A percentile compares a stretch with the other conserved stretches of the same genome.
These are phyloP conservation scores for Astragalus glycyphyllos DNA, from an alignment of 306 rosid species.

Conservation along the genomic window DNA sequence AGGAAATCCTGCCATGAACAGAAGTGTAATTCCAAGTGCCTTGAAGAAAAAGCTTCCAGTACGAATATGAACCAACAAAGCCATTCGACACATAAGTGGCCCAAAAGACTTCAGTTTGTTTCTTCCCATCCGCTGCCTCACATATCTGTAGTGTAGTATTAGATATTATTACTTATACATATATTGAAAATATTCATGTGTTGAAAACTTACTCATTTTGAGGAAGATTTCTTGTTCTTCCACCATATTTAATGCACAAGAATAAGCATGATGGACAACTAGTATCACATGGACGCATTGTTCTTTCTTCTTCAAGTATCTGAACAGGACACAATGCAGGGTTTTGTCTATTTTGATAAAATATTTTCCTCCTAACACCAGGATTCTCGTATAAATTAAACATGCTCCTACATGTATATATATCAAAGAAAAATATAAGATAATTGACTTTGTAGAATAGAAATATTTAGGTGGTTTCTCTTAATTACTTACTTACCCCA, in stretches of 20 bases:
- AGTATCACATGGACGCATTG: slow-evolving; percentile 82
- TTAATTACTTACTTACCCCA: slow-evolving; percentile 81
- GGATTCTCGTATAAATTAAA: slow-evolving; percentile 81
- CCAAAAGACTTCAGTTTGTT: slow-evolving; percentile 84
- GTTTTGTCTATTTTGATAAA: slow-evolving; percentile 65
- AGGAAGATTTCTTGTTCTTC: slow-evolving; percentile 92
- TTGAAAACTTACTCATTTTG: slow-evolving; percentile 78
- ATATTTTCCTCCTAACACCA: slow-evolving; percentile 68
- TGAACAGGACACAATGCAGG: slow-evolving; percentile 74
- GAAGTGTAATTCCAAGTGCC: slow-evolving; percentile 84
- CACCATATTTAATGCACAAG: slow-evolving; percentile 94
- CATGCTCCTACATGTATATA: slow-evolving; percentile 61
- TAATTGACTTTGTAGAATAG: background rate
- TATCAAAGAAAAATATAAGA: background rate
- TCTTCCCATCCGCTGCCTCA: slow-evolving; percentile 80
- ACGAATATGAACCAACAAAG: slow-evolving; percentile 68
- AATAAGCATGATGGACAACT: slow-evolving; percentile 84
- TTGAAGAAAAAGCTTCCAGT: slow-evolving; percentile 95
- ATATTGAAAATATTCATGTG: background rate
- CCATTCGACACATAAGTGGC: slow-evolving; percentile 56
- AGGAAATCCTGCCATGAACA: slow-evolving; percentile 95
- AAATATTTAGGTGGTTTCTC: slow-evolving; percentile 33
- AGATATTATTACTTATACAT: background rate
- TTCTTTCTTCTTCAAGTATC: slow-evolving; percentile 79
- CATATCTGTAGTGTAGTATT: slow-evolving; percentile 46